Evolutionary conservation across 805 yeast species (phyloP).

Genomic region (Metahyphopichia silvanorum): DNA sequence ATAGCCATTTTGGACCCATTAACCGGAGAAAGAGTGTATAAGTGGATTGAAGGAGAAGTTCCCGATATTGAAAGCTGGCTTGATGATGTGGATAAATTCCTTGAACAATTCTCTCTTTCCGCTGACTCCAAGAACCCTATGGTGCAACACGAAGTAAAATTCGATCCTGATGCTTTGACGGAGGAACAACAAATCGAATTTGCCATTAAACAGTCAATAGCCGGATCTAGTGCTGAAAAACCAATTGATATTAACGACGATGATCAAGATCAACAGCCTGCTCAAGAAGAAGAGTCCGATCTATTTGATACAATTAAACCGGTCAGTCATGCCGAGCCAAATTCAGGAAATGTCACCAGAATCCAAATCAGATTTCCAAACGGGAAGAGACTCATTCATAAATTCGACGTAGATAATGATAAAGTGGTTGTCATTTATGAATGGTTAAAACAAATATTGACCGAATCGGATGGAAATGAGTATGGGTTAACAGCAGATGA

Average conservation of each 20-base stretch:
- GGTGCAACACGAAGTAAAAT: constrained; percentile 53
- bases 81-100: constrained; percentile 66
- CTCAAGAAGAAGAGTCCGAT: constrained; percentile 24
- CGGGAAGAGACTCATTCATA: constrained; percentile 77
- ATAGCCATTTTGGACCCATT: constrained; percentile 90
- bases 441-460: constrained; percentile 59
- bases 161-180: constrained; percentile 63
- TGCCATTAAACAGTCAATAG: constrained; percentile 67
- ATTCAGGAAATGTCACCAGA: constrained; percentile 59
- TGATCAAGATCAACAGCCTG: constrained; percentile 7
- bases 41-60: constrained; percentile 64
- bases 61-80: constrained; percentile 62
- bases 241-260: constrained; percentile 21
- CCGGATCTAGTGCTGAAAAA: constrained; percentile 23
- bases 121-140: constrained; percentile 64
- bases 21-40: constrained; percentile 84
- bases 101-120: constrained; percentile 60
- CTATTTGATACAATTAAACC: constrained; percentile 50
- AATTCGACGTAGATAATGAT: constrained; percentile 54
- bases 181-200: constrained; percentile 83
- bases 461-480: constrained; percentile 33
- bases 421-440: constrained; percentile 59
- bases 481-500: constrained; percentile 50
- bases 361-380: constrained; percentile 86
- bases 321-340: constrained; percentile 62